Base-by-base conservation (phyloP, 139 green algal species). In the Ulvella scutata region DNA sequence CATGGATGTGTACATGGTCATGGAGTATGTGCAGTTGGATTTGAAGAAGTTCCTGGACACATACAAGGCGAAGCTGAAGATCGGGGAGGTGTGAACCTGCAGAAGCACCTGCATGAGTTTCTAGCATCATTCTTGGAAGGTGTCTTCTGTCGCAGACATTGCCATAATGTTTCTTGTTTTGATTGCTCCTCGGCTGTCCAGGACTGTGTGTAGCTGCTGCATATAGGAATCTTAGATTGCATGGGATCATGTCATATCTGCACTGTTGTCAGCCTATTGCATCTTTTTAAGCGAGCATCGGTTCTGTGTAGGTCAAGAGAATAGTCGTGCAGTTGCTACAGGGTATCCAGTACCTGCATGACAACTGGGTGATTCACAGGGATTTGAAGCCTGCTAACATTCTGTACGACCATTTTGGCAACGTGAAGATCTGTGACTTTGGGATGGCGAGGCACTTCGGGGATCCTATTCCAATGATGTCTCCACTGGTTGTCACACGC, bases 381-480 rank as follows among this genome's bases (percentile, higher is more conserved):
- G 91, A 96, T 84, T 83, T 99, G 10, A 99, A 99, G 83, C 96
- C 93, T 28, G 90, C 85, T 74, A 99, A 99, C 87, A 91, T 99
- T 75, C 89, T 99, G 75, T 96, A 97, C 83, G 96, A 91, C 80
- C 94, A 97, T 84, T 75, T 77, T 2, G 94, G 94, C 1, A 82
- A 93, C 81, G 85, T 98, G 37, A 98, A 98, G 85, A 95, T 98
- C 51, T 98, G 94, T 74, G 95, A 99, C 86, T 97, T 98, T 87
- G 95, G 95, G 1, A 81, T 98, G 74, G 93, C 94, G 1, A 79
- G 91, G 23, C 82, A 92, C 77, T 96, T 90, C 80, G 84, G 85
- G 43, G 77, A 43, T 38, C 88, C 87, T 28, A 76, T 90, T 34
- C 75, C 77, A 36, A 43, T 80, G 4, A 91, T 92, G 80, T 94